These are phyloP conservation scores for Rubroboletus satanas DNA, from an alignment of 768 basidiomycete species.

Conservation along the genomic window DNA sequence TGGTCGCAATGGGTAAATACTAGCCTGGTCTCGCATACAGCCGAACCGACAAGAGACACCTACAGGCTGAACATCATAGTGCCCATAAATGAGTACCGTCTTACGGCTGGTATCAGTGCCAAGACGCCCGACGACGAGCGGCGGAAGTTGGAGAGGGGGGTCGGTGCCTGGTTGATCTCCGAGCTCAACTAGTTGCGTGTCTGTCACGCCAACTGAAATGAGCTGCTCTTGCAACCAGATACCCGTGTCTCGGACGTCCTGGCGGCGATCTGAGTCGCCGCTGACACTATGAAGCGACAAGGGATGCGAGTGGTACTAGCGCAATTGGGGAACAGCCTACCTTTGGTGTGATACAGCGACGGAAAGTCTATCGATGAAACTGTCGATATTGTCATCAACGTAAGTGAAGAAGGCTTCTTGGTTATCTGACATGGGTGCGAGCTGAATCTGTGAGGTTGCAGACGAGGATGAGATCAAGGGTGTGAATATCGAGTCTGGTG, in stretches of 20 bases:
- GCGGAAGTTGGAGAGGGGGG: background rate
- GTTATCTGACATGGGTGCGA: background rate
- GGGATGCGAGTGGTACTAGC: no score
- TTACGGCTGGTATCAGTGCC: background rate
- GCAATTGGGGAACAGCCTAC: background rate
- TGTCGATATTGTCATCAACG: background rate
- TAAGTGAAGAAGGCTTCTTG: background rate
- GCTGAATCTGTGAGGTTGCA: background rate
- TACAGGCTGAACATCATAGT: background rate
- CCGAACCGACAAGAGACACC: background rate
- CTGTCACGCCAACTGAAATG: background rate
- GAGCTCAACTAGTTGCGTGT: background rate
- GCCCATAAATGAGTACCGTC: background rate
- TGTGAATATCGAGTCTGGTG: background rate
- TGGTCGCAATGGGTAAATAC: background rate
- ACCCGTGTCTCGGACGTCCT: background rate
- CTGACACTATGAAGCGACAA: background rate
- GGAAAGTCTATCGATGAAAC: background rate
- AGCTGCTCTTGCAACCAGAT: background rate
- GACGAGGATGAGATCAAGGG: background rate
- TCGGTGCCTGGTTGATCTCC: background rate
- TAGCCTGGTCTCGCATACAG: background rate
- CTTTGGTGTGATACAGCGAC: background rate
- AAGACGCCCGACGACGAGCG: background rate
- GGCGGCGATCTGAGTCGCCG: background rate